These are phyloP conservation scores for Flaveria robusta DNA, from an alignment of 129 eudicot genomes.

Conservation along the genomic window DNA sequence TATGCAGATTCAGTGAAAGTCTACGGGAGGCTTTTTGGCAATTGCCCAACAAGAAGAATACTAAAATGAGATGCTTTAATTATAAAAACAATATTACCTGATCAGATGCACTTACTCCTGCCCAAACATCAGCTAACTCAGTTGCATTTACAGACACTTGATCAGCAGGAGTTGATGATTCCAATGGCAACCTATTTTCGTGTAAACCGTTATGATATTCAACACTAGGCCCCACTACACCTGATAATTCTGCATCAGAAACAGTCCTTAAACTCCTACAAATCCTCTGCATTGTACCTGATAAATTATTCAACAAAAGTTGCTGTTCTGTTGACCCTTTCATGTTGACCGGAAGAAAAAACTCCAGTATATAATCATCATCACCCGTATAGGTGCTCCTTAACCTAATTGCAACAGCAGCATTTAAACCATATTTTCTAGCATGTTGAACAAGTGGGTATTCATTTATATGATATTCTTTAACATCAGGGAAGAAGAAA, in stretches of 20 bases:
- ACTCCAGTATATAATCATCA: slow-evolving; percentile 84
- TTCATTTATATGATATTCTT: slow-evolving; percentile 54
- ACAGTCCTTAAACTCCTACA: slow-evolving; percentile 76
- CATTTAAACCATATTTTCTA: slow-evolving; percentile 67
- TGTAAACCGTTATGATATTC: slow-evolving; percentile 31
- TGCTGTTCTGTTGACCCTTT: slow-evolving; percentile 67
- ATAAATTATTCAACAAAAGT: slow-evolving; percentile 59
- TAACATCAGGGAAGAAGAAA: slow-evolving; percentile 70
- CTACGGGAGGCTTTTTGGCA: not conserved
- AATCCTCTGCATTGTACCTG: slow-evolving; percentile 68
- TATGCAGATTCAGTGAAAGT: not conserved
- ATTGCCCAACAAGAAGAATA: slow-evolving; percentile 10
- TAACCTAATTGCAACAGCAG: slow-evolving; percentile 77
- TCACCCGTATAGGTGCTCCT: slow-evolving; percentile 76
- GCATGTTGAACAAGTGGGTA: slow-evolving; percentile 95
- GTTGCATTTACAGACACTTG: slow-evolving; percentile 38
- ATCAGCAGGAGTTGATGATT: slow-evolving; percentile 33
- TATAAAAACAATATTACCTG: slow-evolving; percentile 45
- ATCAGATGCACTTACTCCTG: slow-evolving; percentile 38
- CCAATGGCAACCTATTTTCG: slow-evolving; percentile 30
- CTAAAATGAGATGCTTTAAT: not conserved
- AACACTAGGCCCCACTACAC: slow-evolving; percentile 27
- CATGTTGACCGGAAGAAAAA: slow-evolving; percentile 73
- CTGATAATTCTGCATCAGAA: slow-evolving; percentile 56
- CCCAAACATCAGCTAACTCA: slow-evolving; percentile 23